Evolutionary conservation across 169 alveolate species (phyloP), one percentile per base, ranked within the genome.

Genomic region (Cryptosporidium meleagridis): DNA sequence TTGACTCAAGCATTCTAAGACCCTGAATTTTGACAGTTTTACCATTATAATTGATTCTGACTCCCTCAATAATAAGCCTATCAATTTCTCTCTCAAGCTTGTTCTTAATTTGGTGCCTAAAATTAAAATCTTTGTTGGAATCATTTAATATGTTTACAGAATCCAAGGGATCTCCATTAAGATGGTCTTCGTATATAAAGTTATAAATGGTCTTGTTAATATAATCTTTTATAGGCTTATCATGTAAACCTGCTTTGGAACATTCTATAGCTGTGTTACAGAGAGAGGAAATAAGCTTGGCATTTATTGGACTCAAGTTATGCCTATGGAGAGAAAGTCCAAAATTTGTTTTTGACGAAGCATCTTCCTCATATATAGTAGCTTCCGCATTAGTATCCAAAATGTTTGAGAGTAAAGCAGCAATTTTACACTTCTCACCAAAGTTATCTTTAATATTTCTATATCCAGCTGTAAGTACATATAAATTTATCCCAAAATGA

Each of bases 401-500:
- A 37, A 80, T 65, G 0, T 65, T 65, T 41, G 89, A 80, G 8
- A 80, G 55, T 29, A 80, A 18, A 26, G 89, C 72, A 23, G 89
- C 73, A 65, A 80, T 33, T 31, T 48, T 80, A 33, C 89, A 80
- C 7, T 62, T 59, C 14, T 80, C 89, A 8, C 16, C 55, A 16
- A 65, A 80, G 51, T 37, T 67, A 18, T 26, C 67, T 33, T 80
- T 65, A 18, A 62, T n/a, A 44, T 29, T 62, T 31, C 59, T 80
- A 21, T 62, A 65, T 45, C 80, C 89, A 62, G 26, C 51, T 37
- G 80, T 80, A 6, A 80, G 67, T n/a, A 37, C 58, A 29, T 44
- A 44, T 16, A 80, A 3, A 26, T 80, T 41, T 61, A 80, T 21
- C 41, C 73, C 75, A 44, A 80, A 80, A 41, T 80, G 62, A n/a